phyloP scores from a whole-genome alignment of 2,329 filamentous ascomycete species.

The Hyphodiscus sp. region DNA sequence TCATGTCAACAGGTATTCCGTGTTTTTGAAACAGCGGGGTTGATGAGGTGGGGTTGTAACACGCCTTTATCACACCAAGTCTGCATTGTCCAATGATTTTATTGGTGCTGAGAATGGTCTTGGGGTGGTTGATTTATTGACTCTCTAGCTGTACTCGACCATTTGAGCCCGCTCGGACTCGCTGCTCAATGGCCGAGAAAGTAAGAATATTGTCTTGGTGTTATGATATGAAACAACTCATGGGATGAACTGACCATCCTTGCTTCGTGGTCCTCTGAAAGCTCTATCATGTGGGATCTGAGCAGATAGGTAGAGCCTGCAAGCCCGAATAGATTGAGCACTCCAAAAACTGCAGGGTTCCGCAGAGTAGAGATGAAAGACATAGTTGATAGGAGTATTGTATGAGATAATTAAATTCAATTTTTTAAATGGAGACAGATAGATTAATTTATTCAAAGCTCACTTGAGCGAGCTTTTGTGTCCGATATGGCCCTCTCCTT shows the following conservation, averaged over 20 bases:
- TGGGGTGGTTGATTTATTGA: too few species aligned
- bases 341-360: slow-evolving; percentile 8
- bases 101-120: too few species aligned
- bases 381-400: neutral
- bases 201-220: neutral
- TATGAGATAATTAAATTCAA: neutral
- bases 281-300: slow-evolving; percentile 18
- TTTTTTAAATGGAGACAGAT: neutral
- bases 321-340: slow-evolving; percentile 12
- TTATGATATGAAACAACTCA: neutral
- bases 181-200: neutral
- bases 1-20: slow-evolving; percentile 1
- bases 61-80: neutral
- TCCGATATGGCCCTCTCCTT: too few species aligned
- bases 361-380: slow-evolving; percentile 15
- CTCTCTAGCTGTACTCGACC: too few species aligned
- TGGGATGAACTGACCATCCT: slow-evolving; percentile 12
- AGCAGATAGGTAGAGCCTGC: slow-evolving; percentile 15
- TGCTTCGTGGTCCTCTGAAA: slow-evolving; percentile 21
- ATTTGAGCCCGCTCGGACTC: too few species aligned
- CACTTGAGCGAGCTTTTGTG: neutral
- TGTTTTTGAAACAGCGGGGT: slow-evolving; percentile 2
- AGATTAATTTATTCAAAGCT: neutral
- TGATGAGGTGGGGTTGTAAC: neutral
- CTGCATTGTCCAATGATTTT: neutral